Percentiles rank a stretch among this genome's conserved stretches.
Conservation (phyloP, 306 rosid species). For the Phaseolus lunatus region DNA sequence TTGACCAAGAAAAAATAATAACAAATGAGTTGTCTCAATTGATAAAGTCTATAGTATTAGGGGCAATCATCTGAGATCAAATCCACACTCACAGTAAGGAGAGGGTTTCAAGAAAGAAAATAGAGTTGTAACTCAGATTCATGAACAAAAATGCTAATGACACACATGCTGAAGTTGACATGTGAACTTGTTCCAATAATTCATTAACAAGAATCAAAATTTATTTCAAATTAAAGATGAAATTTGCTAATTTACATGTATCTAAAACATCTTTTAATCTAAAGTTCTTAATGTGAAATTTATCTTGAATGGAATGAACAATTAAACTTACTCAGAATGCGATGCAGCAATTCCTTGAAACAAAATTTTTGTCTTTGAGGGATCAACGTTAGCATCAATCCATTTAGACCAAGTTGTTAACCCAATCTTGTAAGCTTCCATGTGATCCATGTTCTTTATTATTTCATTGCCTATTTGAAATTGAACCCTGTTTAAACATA, state of each 20-base stretch:
- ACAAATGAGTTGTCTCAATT: neutral
- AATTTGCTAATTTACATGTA: neutral
- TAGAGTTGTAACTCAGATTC: neutral
- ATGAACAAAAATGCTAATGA: neutral
- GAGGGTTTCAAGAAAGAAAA: neutral
- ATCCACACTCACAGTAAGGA: neutral
- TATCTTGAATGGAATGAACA: neutral
- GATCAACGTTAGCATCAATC: constrained; percentile 69
- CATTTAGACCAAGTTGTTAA: constrained; percentile 77
- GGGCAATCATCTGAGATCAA: neutral
- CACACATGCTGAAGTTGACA: neutral
- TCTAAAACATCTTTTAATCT: neutral
- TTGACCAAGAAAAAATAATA: neutral
- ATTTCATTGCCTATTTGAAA: constrained; percentile 60
- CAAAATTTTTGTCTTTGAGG: constrained; percentile 65
- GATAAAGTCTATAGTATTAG: neutral
- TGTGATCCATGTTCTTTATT: constrained; percentile 63
- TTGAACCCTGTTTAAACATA: constrained; percentile 53
- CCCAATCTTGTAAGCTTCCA: constrained; percentile 74
- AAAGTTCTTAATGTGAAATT: neutral
- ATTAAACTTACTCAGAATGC: constrained; percentile 60
- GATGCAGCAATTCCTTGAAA: constrained; percentile 79
- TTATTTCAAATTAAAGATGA: neutral
- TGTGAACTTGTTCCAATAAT: neutral
- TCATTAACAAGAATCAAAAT: neutral